phyloP scores from a whole-genome alignment of 225 moss, liverwort and hornwort species.

The Climacium dendroides region DNA sequence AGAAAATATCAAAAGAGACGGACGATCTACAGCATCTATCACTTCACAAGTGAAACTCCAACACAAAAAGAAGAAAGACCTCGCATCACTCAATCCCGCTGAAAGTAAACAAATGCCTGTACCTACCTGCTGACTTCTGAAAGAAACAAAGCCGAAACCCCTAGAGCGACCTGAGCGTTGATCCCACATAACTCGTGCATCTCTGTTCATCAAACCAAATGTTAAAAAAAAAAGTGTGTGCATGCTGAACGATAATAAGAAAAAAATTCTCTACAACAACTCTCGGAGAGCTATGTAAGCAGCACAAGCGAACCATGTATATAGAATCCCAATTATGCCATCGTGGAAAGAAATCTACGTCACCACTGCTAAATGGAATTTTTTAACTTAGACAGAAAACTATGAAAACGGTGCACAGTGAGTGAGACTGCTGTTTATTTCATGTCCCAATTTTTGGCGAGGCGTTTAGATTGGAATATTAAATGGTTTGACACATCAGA shows the following conservation, averaged over 20 bases:
- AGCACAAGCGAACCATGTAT: neutral
- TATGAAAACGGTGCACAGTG: neutral
- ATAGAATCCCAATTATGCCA: neutral
- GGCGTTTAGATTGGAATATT: neutral
- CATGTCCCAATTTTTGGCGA: neutral
- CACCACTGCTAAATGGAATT: neutral
- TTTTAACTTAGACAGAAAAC: neutral
- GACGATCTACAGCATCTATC: neutral
- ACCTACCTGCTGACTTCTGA: conserved; percentile 99
- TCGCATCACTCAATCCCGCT: neutral
- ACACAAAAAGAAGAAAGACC: neutral
- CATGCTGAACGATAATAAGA: neutral
- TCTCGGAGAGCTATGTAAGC: neutral
- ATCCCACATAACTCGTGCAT: conserved; percentile 99
- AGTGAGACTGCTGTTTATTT: neutral
- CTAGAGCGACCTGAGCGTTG: conserved; percentile 99
- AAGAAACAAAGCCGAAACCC: conserved; percentile 99
- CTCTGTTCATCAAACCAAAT: conserved; percentile 50
- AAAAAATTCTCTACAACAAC: neutral
- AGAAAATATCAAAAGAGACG: neutral
- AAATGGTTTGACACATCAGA: neutral
- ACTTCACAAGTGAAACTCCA: neutral
- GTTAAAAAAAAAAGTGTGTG: neutral
- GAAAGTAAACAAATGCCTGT: conserved; percentile 19
- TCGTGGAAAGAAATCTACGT: neutral